Evolutionary conservation across 208 protist species (phyloP).

Genomic region (Leishmania braziliensis): DNA sequence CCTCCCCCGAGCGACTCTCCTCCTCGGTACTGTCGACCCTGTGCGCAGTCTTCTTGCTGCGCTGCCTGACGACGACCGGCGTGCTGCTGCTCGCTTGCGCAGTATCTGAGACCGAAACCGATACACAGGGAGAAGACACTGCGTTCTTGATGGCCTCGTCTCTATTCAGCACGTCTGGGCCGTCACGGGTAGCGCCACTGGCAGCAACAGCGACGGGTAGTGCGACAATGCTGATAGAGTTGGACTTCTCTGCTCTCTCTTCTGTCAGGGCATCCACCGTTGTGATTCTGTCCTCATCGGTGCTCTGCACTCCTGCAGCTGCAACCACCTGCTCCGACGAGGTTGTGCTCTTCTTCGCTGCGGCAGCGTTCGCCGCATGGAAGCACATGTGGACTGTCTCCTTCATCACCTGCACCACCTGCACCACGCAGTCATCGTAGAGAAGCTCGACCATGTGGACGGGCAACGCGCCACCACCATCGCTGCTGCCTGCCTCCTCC

Average conservation of each 20-base stretch:
- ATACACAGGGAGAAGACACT: neutral
- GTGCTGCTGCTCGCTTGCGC: constrained; percentile 2
- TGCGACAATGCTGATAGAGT: neutral
- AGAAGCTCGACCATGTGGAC: constrained; percentile 56
- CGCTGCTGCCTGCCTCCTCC: constrained; percentile 13
- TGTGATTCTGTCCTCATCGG: neutral
- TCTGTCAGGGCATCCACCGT: neutral
- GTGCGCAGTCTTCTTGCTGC: neutral
- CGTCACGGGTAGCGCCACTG: neutral
- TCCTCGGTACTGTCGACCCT: neutral
- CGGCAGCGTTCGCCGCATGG: neutral
- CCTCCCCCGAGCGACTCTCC: neutral
- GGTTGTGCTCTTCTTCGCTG: too few relatives aligned
- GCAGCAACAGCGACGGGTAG: neutral
- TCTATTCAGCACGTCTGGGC: neutral
- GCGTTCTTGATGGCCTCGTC: neutral
- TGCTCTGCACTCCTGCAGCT: neutral
- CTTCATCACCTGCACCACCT: constrained; percentile 66
- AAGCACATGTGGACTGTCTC: constrained; percentile 81
- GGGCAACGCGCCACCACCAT: constrained; percentile 4
- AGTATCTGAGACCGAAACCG: neutral
- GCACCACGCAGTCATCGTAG: constrained; percentile 67
- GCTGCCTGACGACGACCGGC: neutral
- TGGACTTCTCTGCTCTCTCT: neutral
- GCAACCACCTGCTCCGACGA: neutral